Evolutionary conservation across 176 grass and related monocot genomes (phyloP), one percentile per base, ranked within the genome.

Genomic region (Phoenix roebelenii): DNA sequence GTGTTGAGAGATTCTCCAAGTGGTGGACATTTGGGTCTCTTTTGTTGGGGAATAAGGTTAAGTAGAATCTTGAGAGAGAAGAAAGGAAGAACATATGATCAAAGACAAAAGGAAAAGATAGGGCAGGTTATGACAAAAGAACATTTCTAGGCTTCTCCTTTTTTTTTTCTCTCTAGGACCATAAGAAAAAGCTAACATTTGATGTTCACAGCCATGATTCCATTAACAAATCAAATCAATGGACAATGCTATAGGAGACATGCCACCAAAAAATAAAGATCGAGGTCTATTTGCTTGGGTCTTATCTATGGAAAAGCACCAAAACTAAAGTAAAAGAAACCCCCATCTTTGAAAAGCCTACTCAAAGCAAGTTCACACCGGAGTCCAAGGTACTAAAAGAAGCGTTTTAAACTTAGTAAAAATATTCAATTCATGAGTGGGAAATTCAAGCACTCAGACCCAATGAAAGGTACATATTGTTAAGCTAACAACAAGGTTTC

Each of bases 201-300:
- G 86, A 79, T 72, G 49, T 76, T 69, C 71, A 89, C 67, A 70
- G 78, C 78, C 54, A 76, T 50, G 66, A 85, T 85, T 57, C 69
- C 69, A 68, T 18, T n/a, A 60, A 15, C 71, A 61, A 61, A 78
- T 82, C 82, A 79, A 82, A 82, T 85, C 86, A 66, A 32, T 26
- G 74, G 79, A 76, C 76, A 69, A 63, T 58, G 25, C 80, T 50
- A 20, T 20, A 67, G 32, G 25, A 74, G 62, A 74, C 35, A 24
- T 49, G 75, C 69, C 78, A 76, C 71, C 71, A 5, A 35, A 25
- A 23, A 22, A 32, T 63, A 72, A 35, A 68, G 22, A 70, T 85
- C 77, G 0, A 77, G 83, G 84, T 48, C 77, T 79, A 72, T 77
- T 20, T 85, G 72, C 67, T 50, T 69, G 67, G 66, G 63, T 61